phyloP scores from a whole-genome alignment of 331 rosid species.

The Dryas integrifolia region DNA sequence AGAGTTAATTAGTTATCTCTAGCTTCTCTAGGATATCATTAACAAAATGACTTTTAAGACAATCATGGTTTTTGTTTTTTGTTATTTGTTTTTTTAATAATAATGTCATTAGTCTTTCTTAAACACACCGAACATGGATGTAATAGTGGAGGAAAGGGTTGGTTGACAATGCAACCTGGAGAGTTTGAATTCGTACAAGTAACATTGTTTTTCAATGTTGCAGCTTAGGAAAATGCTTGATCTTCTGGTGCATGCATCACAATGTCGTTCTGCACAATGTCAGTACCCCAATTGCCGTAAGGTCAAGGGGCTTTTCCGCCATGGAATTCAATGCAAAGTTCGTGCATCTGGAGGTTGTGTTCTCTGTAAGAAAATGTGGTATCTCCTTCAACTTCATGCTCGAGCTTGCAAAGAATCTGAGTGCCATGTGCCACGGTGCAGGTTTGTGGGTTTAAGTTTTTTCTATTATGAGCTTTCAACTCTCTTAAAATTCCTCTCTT shows the following conservation, averaged over 20 bases:
- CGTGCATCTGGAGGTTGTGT: slow-evolving; percentile 93
- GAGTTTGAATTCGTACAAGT: not conserved
- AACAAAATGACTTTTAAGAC: not conserved
- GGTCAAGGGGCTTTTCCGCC: slow-evolving; percentile 92
- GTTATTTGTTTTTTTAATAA: not conserved
- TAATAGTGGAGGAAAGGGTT: not conserved
- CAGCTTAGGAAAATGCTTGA: slow-evolving; percentile 96
- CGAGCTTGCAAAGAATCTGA: slow-evolving; percentile 95
- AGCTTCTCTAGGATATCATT: not conserved
- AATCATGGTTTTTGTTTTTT: not conserved
- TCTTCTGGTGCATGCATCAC: slow-evolving; percentile 92
- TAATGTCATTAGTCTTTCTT: not conserved
- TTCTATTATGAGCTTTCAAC: not conserved
- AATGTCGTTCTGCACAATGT: slow-evolving; percentile 83
- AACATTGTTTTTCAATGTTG: slow-evolving; percentile 23
- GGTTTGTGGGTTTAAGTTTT: slow-evolving; percentile 39
- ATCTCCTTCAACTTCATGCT: slow-evolving; percentile 94
- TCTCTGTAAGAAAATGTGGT: slow-evolving; percentile 93
- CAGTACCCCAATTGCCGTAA: slow-evolving; percentile 92
- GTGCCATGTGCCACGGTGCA: slow-evolving; percentile 95
- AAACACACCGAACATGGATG: not conserved
- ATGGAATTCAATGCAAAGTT: slow-evolving; percentile 77
- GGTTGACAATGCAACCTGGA: not conserved
- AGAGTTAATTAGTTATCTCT: too few species aligned
- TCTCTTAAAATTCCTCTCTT: not conserved